Evolutionary conservation across 805 yeast species (phyloP), one percentile per base, ranked within the genome.

Genomic region (Lipomyces yamadae): DNA sequence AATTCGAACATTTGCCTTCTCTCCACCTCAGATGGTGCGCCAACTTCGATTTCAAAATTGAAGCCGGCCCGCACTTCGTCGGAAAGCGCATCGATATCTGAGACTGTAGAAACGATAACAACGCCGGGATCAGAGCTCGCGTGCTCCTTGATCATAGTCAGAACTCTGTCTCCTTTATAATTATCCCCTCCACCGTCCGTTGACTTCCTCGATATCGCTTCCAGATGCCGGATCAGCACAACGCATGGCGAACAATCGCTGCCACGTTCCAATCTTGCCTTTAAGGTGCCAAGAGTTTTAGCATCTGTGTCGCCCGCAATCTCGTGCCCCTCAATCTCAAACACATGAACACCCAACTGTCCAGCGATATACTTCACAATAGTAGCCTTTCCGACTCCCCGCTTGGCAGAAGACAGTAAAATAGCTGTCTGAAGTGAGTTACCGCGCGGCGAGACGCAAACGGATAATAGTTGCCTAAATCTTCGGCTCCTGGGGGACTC

Each of bases 371-470:
- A 84, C 60, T 82, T 76, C 0, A 91, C 85, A 32, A 90, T 73
- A 0, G 88, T 85, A 0, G 89, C 75, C 74, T 94, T 94, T 0
- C 99, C 99, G 5, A 90, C 86, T 7, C 90, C 92, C 62, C 96
- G 80, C 37, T 87, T 84, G 72, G 86, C 79, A 2, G 97, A 91
- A 60, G 83, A 85, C 30, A 95, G 75, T 33, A 92, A 75, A 0
- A 92, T 78, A 0, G 91, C 83, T 0, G 96, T 88, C 58, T 82
- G 83, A 42, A 91, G 73, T 1, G 81, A 80, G 74, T 18, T 76
- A 63, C 72, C 77, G 5, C 62, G 30, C 2, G 86, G 81, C 0
- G 96, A 86, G 11, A 64, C 18, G 34, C 64, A 35, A 5, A 62
- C 60, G 6, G 58, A n/a, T 4, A 64, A 48, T 15, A 63, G 48